A percentile compares a stretch with the other conserved stretches of the same genome.
Evolutionary conservation across 2,329 filamentous ascomycete genomes (phyloP).

Genomic region (Teratosphaeria destructans): DNA sequence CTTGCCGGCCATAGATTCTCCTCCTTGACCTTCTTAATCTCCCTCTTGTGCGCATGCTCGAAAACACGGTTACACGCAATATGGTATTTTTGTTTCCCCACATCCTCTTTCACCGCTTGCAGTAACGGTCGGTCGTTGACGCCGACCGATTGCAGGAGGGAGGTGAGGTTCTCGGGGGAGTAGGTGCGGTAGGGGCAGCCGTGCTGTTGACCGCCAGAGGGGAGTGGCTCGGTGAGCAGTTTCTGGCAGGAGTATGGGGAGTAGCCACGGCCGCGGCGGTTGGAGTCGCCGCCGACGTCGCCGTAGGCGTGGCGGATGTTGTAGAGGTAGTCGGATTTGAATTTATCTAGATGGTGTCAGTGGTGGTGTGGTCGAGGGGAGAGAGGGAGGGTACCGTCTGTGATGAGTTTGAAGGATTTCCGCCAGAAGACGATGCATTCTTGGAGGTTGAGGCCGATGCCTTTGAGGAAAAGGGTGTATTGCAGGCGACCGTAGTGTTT

Average conservation of each 20-base stretch:
- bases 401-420: constrained; percentile 69
- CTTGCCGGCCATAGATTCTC: constrained; percentile 42
- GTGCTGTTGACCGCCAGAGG: constrained; percentile 72
- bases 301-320: constrained; percentile 93
- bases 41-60: constrained; percentile 65
- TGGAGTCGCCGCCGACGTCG: constrained; percentile 86
- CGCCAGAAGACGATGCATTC: constrained; percentile 92
- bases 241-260: constrained; percentile 91
- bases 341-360: constrained; percentile 50
- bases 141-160: constrained; percentile 66
- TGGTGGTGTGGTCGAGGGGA: background rate
- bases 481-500: constrained; percentile 91
- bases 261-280: constrained; percentile 77
- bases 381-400: constrained; percentile 45
- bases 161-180: constrained; percentile 70
- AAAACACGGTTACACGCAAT: constrained; percentile 96
- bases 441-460: constrained; percentile 83
- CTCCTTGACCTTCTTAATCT: constrained; percentile 42
- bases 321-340: constrained; percentile 96
- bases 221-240: constrained; percentile 79
- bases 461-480: constrained; percentile 94
- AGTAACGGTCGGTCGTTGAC: constrained; percentile 69
- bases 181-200: constrained; percentile 97
- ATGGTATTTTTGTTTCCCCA: constrained; percentile 78
- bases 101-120: constrained; percentile 76